These are phyloP conservation scores for Trichomonas gallinae DNA, from an alignment of 208 protist species.

Conservation along the genomic window DNA sequence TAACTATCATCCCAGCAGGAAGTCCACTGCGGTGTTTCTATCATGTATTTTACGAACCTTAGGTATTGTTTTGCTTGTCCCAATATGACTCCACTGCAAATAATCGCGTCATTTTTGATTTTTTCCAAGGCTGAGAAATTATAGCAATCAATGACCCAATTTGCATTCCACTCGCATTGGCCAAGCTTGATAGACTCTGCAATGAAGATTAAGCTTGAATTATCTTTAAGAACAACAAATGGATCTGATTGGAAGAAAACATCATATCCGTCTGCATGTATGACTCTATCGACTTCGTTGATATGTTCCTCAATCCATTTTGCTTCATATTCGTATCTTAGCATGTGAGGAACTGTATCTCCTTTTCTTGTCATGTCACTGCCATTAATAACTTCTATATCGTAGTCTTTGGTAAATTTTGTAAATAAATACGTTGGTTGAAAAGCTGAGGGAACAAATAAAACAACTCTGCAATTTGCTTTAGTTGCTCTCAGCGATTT, in stretches of 20 bases:
- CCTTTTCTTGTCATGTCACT: not conserved
- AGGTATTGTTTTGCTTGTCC: not conserved
- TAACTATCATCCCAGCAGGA: not conserved
- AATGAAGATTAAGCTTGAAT: not conserved
- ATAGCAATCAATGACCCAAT: not conserved
- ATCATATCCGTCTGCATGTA: not conserved
- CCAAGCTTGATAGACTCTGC: not conserved
- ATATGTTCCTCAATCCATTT: not conserved
- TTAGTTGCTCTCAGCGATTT: not conserved
- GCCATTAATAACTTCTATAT: not conserved
- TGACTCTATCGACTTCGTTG: not conserved
- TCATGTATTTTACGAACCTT: not conserved
- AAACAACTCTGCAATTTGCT: not conserved
- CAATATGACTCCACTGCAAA: not conserved
- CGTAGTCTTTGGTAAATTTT: not conserved
- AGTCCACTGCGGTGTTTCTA: not conserved
- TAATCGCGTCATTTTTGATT: not conserved
- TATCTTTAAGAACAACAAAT: not conserved
- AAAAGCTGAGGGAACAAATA: not conserved
- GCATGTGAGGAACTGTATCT: not conserved
- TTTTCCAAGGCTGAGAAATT: too few relatives aligned
- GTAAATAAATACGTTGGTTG: not conserved
- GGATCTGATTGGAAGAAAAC: constrained; percentile 19
- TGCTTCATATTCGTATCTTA: not conserved
- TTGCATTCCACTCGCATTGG: not conserved